Conservation (phyloP, 2,329 filamentous ascomycete genomes). For the Cordyceps militaris region DNA sequence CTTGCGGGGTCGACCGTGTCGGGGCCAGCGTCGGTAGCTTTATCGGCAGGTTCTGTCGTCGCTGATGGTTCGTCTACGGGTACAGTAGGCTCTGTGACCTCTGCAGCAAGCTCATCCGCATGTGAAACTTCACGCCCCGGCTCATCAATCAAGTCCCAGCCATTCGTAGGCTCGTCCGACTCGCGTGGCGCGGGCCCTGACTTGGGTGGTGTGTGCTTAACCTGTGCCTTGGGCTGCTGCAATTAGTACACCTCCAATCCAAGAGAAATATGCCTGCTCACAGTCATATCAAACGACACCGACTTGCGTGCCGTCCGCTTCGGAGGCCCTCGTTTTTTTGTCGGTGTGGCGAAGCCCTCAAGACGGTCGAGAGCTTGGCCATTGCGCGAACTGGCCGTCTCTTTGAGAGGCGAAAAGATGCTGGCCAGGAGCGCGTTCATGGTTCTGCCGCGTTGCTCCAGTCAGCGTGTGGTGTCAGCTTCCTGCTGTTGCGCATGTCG, state of each 20-base stretch:
- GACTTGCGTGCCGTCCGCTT: background rate
- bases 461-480: background rate
- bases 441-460: background rate
- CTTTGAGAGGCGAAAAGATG: constrained; percentile 12
- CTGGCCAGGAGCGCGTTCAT: constrained; percentile 7
- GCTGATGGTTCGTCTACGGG: background rate
- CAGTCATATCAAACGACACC: constrained; percentile 12
- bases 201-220: constrained; percentile 5
- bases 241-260: background rate
- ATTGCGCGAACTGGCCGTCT: background rate
- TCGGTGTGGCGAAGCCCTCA: background rate
- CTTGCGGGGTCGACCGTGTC: background rate
- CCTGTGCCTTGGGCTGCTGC: background rate
- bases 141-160: too few species aligned
- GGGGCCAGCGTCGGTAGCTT: background rate
- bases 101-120: too few species aligned
- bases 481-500: background rate
- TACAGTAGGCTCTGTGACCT: background rate
- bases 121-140: background rate
- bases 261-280: background rate
- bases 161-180: background rate
- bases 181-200: background rate
- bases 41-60: background rate
- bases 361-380: background rate
- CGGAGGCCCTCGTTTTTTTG: background rate